phyloP scores from a whole-genome alignment of 2,329 filamentous ascomycete species.

The Sporothrix euskadiensis region DNA sequence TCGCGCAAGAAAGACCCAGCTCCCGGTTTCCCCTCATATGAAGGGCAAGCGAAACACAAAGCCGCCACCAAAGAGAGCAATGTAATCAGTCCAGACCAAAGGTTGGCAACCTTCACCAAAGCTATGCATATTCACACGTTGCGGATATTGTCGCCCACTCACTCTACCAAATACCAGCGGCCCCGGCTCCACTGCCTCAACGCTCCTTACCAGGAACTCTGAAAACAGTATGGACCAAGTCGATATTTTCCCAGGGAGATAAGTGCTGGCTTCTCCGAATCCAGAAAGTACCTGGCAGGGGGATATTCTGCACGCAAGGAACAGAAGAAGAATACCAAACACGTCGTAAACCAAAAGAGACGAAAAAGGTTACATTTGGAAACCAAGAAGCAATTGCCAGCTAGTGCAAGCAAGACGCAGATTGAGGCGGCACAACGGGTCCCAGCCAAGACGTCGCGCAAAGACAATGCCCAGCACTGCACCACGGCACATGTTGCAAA shows the following conservation, averaged over 20 bases:
- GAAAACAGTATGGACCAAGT: not conserved
- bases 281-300: not conserved
- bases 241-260: not conserved
- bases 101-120: not conserved
- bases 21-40: not conserved
- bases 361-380: conserved; percentile 7
- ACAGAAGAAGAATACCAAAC: not conserved
- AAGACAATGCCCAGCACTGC: not conserved
- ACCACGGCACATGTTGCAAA: conserved; percentile 13
- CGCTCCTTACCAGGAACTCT: not conserved
- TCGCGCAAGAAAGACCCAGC: not conserved
- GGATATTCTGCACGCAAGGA: not conserved
- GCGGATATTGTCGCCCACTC: not conserved
- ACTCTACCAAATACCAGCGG: not conserved
- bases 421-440: conserved; percentile 6
- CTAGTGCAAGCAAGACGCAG: not conserved
- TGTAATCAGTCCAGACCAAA: not conserved
- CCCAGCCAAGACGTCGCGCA: not conserved
- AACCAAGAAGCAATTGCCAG: conserved; percentile 6
- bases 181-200: not conserved
- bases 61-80: not conserved
- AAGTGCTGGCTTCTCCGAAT: not conserved
- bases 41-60: not conserved
- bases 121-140: not conserved
- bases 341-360: not conserved